Evolutionary conservation across 116 monocot genomes (phyloP).

Genomic region (Posidonia oceanica): DNA sequence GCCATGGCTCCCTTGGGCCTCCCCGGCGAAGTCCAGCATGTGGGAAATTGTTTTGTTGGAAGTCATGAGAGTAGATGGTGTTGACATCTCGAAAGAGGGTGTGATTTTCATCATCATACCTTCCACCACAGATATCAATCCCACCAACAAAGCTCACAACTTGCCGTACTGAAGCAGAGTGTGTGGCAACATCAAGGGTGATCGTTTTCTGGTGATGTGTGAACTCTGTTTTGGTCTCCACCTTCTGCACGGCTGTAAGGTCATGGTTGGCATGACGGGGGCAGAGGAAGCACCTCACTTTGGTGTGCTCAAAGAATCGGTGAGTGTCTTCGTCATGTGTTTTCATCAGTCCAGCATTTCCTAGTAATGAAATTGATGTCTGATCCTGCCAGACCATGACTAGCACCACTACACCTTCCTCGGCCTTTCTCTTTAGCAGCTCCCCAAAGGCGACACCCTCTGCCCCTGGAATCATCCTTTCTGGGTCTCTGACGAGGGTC

Average conservation of each 20-base stretch:
- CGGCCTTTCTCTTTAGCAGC: conserved; percentile 47
- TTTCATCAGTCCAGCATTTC: conserved; percentile 26
- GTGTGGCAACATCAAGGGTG: too few species aligned
- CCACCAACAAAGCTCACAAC: conserved; percentile 40
- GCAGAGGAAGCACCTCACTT: too few species aligned
- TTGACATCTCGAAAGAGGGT: conserved; percentile 16
- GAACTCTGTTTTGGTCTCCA: too few species aligned
- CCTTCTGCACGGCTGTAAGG: too few species aligned
- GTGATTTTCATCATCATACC: conserved; percentile 42
- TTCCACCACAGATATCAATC: conserved; percentile 27
- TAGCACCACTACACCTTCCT: conserved; percentile 44
- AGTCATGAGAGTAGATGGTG: neutral
- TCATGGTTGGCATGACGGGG: too few species aligned
- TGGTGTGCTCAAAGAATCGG: conserved; percentile 11
- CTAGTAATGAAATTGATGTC: conserved; percentile 33
- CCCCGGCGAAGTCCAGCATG: too few species aligned
- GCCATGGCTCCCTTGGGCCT: too few species aligned
- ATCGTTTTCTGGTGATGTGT: too few species aligned
- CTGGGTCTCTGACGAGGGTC: conserved; percentile 27
- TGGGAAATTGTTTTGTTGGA: too few species aligned
- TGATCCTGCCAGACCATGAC: conserved; percentile 61
- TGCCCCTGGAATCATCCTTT: conserved; percentile 38
- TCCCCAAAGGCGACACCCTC: conserved; percentile 49
- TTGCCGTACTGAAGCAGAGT: neutral
- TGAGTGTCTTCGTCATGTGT: conserved; percentile 38